Evolutionary conservation across 78 protist genomes (phyloP).

Genomic region (Dictyostelium citrinum): DNA sequence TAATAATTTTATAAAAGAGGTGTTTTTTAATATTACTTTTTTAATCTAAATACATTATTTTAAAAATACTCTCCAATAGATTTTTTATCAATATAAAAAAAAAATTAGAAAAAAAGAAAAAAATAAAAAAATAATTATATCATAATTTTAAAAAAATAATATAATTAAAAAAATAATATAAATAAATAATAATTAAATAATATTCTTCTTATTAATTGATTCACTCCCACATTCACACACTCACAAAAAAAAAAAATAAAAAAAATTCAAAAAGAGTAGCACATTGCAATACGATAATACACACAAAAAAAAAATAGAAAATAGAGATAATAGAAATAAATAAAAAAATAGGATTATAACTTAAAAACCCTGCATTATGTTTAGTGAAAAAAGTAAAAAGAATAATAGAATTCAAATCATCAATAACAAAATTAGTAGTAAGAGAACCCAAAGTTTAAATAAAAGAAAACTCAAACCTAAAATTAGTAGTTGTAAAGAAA

Average conservation of each 20-base stretch:
- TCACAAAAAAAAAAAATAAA: background rate
- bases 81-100: too few species aligned
- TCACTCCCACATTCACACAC: background rate
- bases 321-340: background rate
- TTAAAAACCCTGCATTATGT: background rate
- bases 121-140: background rate
- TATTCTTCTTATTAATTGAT: background rate
- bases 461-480: constrained; percentile 3
- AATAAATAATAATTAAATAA: background rate
- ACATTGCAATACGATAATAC: background rate
- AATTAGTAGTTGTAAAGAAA: background rate
- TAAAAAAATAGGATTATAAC: background rate
- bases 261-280: background rate
- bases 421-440: background rate
- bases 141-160: background rate
- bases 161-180: background rate
- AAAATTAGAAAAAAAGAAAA: background rate
- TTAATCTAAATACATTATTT: too few species aligned
- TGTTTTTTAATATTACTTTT: too few species aligned
- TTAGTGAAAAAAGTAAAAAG: background rate
- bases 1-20: too few species aligned
- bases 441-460: background rate
- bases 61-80: too few species aligned
- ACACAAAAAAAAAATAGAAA: background rate
- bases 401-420: background rate